Percentiles rank a stretch among this genome's conserved stretches.
Conservation (phyloP, 108 stramenopile species). For the Cyclotella sp. region DNA sequence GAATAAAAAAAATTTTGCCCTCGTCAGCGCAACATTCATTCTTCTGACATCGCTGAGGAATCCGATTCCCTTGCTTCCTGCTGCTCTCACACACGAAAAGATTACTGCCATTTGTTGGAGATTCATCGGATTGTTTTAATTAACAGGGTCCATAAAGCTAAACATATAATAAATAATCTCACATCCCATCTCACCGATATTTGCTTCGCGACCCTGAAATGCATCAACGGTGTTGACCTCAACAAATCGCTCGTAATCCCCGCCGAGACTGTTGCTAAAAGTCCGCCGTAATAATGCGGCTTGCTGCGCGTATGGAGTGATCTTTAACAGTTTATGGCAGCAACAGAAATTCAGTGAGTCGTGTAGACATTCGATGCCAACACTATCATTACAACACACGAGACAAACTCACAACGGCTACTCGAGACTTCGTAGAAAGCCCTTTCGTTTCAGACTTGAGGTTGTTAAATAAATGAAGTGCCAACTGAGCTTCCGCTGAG, state of each 20-base stretch:
- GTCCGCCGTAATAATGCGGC: conserved; percentile 62
- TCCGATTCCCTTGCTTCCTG: conserved; percentile 92
- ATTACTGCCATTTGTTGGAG: conserved; percentile 59
- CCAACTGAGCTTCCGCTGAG: conserved; percentile 76
- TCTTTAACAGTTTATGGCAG: conserved; percentile 15
- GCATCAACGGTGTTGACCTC: conserved; percentile 95
- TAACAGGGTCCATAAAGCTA: no score
- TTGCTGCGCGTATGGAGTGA: conserved; percentile 96
- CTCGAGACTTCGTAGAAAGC: conserved; percentile 59
- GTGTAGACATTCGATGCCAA: conserved; percentile 2
- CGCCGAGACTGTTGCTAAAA: conserved; percentile 63
- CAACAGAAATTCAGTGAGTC: neutral
- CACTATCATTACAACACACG: neutral
- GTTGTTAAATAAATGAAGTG: conserved; percentile 69
- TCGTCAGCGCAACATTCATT: conserved; percentile 98
- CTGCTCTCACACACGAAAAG: conserved; percentile 91
- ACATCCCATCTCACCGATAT: conserved; percentile 48
- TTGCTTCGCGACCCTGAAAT: conserved; percentile 94
- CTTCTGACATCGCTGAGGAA: conserved; percentile 97
- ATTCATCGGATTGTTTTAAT: neutral
- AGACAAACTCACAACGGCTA: conserved; percentile 58
- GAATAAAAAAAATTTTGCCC: conserved; percentile 91
- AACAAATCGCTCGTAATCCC: conserved; percentile 57
- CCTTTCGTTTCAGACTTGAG: conserved; percentile 59
- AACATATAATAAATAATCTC: no score